phyloP scores from a whole-genome alignment of 225 moss, liverwort and hornwort species.

The Bryoerythrophyllum caledonicum region DNA sequence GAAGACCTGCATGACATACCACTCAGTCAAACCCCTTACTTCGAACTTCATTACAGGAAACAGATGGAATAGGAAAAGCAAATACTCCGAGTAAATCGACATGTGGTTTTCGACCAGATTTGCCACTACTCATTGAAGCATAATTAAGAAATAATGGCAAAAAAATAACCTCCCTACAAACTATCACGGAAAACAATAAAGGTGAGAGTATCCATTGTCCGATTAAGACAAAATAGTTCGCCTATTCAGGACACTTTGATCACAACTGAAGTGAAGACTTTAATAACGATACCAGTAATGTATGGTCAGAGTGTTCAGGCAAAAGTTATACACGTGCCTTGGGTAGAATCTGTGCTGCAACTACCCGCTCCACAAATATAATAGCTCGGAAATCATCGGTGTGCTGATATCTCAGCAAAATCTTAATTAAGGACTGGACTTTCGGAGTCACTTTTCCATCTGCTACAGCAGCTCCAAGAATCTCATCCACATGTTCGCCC shows the following conservation, averaged over 20 bases:
- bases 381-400: conserved; percentile 99
- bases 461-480: conserved; percentile 98
- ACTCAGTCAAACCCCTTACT: conserved; percentile 28
- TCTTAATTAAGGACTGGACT: conserved; percentile 97
- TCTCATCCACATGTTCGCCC: conserved; percentile 97
- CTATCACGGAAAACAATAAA: conserved; percentile 1
- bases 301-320: conserved; percentile 8
- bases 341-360: conserved; percentile 91
- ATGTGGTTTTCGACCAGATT: neutral
- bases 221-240: neutral
- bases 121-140: conserved; percentile 17
- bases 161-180: neutral
- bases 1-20: conserved; percentile 75
- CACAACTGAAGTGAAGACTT: conserved; percentile 7
- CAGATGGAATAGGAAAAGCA: neutral
- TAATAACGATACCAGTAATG: conserved; percentile 11
- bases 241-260: neutral
- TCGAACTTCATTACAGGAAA: neutral
- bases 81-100: neutral
- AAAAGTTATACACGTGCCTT: conserved; percentile 53
- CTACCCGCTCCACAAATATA: conserved; percentile 98
- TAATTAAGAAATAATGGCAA: conserved; percentile 1
- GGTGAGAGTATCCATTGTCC: conserved; percentile 11
- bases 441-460: conserved; percentile 99
- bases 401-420: conserved; percentile 89